A percentile compares a stretch with the other conserved stretches of the same genome.
phyloP scores from a whole-genome alignment of 345 rosid species.

The Melaleuca alternifolia region DNA sequence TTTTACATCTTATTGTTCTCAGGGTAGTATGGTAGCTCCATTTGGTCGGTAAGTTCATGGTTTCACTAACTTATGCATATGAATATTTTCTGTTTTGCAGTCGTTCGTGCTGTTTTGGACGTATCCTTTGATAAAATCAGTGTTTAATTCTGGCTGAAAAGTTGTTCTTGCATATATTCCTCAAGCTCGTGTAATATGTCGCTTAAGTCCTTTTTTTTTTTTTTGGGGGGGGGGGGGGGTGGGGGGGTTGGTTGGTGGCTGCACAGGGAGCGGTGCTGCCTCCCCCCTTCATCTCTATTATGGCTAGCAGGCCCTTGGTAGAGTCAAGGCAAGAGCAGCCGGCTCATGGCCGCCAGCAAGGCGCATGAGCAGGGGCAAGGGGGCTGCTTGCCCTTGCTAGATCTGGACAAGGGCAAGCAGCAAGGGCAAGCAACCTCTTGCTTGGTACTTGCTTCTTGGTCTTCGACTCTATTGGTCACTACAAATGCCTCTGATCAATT shows the following conservation, averaged over 20 bases:
- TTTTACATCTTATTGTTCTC: background rate
- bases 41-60: background rate
- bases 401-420: background rate
- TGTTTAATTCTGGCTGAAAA: background rate
- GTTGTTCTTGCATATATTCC: background rate
- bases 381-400: background rate
- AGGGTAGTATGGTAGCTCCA: background rate
- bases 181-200: background rate
- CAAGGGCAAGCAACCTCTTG: too few species aligned
- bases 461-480: background rate
- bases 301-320: background rate
- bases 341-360: background rate
- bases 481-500: background rate
- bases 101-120: slow-evolving; percentile 99
- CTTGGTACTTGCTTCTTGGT: background rate
- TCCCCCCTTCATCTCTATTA: background rate
- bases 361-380: background rate
- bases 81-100: slow-evolving; percentile 41
- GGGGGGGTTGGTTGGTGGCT: background rate
- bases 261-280: background rate
- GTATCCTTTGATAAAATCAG: slow-evolving; percentile 47
- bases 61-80: background rate
- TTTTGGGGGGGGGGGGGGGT: background rate
- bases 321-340: background rate
- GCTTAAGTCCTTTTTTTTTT: background rate